phyloP scores from a whole-genome alignment of 2,329 filamentous ascomycete species.

The Aspergillus luchuensis region DNA sequence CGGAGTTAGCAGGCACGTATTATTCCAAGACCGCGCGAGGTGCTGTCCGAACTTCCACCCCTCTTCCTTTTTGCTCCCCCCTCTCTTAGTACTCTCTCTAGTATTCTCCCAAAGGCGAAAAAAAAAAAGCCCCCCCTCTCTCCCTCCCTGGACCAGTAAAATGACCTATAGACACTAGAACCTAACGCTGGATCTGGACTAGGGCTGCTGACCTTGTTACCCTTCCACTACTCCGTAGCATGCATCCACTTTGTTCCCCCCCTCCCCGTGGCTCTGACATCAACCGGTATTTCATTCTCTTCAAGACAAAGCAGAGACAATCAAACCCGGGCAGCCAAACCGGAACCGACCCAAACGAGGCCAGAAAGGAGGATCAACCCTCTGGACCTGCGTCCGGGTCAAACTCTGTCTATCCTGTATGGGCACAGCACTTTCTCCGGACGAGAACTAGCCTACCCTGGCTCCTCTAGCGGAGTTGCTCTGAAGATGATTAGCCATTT shows the following conservation, averaged over 20 bases:
- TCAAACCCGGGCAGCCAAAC: conserved; percentile 32
- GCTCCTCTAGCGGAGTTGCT: conserved; percentile 28
- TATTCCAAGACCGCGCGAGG: conserved; percentile 18
- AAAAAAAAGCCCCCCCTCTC: conserved; percentile 3
- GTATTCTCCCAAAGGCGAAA: too few relatives aligned
- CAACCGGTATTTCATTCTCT: conserved; percentile 36
- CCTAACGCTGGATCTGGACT: conserved; percentile 17
- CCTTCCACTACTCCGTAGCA: conserved; percentile 25
- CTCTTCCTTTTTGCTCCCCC: conserved; percentile 12
- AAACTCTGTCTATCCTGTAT: conserved; percentile 38
- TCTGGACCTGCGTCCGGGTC: conserved; percentile 44
- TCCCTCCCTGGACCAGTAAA: conserved; percentile 12
- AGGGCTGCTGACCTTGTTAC: conserved; percentile 25
- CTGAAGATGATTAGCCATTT: conserved; percentile 28
- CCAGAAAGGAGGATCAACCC: conserved; percentile 43
- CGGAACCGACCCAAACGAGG: conserved; percentile 35
- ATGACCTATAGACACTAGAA: conserved; percentile 9
- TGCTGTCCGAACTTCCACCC: conserved; percentile 17
- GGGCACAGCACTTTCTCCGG: conserved; percentile 34
- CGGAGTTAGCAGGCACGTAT: conserved; percentile 19
- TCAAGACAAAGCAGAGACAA: conserved; percentile 30
- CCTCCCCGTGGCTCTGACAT: conserved; percentile 38
- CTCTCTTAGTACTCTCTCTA: not conserved
- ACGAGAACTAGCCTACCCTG: conserved; percentile 34
- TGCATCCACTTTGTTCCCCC: conserved; percentile 35